Percentiles rank a stretch among this genome's conserved stretches.
These are phyloP conservation scores for Gypsophila paniculata DNA, from an alignment of 179 eudicot genomes.

Conservation along the genomic window DNA sequence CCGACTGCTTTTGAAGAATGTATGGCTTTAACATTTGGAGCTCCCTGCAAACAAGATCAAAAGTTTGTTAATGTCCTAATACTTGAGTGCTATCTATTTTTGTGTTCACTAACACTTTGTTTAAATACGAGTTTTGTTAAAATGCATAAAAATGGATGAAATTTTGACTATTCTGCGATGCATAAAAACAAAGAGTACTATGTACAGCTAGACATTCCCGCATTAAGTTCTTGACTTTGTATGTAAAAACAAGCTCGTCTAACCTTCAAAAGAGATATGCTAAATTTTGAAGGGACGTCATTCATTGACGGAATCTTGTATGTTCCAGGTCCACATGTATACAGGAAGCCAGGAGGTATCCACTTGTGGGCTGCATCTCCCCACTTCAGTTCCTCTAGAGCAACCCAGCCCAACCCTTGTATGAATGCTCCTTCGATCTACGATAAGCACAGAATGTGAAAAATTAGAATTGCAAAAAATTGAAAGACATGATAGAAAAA, in stretches of 20 bases:
- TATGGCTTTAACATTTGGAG: slow-evolving; percentile 79
- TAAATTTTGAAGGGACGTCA: slow-evolving; percentile 80
- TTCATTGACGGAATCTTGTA: slow-evolving; percentile 89
- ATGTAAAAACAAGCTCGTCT: slow-evolving; percentile 1
- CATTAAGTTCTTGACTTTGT: not conserved
- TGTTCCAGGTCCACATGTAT: slow-evolving; percentile 84
- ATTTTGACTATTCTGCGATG: no score
- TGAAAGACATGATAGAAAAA: not conserved
- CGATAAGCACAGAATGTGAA: slow-evolving; percentile 12
- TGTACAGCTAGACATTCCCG: slow-evolving; percentile 2
- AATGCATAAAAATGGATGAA: no score
- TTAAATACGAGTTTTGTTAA: not conserved
- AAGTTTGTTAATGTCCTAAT: not conserved
- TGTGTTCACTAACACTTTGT: not conserved
- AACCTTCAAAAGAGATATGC: slow-evolving; percentile 86
- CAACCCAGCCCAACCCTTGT: slow-evolving; percentile 96
- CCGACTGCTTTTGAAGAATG: slow-evolving; percentile 99
- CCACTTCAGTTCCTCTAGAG: slow-evolving; percentile 97
- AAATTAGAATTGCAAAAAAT: not conserved
- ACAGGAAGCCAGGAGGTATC: slow-evolving; percentile 74
- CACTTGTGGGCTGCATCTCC: slow-evolving; percentile 92
- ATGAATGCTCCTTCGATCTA: slow-evolving; percentile 99
- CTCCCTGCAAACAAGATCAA: slow-evolving; percentile 45
- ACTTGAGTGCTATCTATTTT: not conserved
- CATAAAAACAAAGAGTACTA: not conserved